phyloP scores from a whole-genome alignment of 129 eudicot species.

The Helianthus tuberosus region DNA sequence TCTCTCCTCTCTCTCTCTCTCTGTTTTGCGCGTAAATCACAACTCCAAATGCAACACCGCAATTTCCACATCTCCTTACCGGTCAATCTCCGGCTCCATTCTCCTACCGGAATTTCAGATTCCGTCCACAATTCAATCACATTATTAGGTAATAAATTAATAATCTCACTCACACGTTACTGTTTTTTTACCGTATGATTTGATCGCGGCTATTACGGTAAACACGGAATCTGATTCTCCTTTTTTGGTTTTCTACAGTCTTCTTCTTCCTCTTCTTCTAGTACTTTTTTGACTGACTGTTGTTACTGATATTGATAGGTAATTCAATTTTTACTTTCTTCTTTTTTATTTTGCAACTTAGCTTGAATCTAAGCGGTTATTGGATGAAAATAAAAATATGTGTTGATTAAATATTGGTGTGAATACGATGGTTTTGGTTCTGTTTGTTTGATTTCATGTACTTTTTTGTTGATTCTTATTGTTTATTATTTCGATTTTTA shows the following conservation, averaged over 20 bases:
- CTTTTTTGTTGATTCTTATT: slow-evolving; percentile 30
- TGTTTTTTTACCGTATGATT: slow-evolving; percentile 23
- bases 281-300: neutral
- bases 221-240: slow-evolving; percentile 44
- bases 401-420: slow-evolving; percentile 10
- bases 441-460: slow-evolving; percentile 50
- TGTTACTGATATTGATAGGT: neutral
- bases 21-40: slow-evolving; percentile 22
- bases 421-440: slow-evolving; percentile 21
- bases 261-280: slow-evolving; percentile 12
- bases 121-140: slow-evolving; percentile 25
- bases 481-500: slow-evolving; percentile 19
- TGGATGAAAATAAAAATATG: slow-evolving; percentile 13
- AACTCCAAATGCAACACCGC: neutral
- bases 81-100: slow-evolving; percentile 46
- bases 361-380: slow-evolving; percentile 23
- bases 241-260: slow-evolving; percentile 24
- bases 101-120: slow-evolving; percentile 41
- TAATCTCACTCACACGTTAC: slow-evolving; percentile 5
- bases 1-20: slow-evolving; percentile 13
- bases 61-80: neutral
- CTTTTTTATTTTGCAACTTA: neutral
- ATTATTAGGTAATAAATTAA: slow-evolving; percentile 7
- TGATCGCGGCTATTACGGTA: slow-evolving; percentile 60
- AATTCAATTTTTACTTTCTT: neutral